These are phyloP conservation scores for Rhinocladiella mackenziei DNA, from an alignment of 2,329 filamentous ascomycete genomes.

Conservation along the genomic window DNA sequence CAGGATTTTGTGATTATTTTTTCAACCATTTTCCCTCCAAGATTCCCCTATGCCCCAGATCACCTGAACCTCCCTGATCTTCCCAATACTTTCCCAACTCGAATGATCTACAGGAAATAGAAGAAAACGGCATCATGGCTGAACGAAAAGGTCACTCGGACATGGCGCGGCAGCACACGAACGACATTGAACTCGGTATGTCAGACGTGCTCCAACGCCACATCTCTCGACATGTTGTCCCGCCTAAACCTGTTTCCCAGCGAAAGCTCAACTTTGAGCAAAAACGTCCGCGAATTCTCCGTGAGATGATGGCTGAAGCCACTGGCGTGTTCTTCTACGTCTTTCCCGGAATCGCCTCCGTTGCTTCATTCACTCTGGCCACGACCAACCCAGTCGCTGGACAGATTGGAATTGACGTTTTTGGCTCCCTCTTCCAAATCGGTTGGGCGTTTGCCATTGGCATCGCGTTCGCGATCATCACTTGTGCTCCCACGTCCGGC, in stretches of 20 bases:
- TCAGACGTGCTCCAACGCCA: slow-evolving; percentile 53
- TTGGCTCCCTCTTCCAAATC: slow-evolving; percentile 54
- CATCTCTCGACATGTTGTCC: slow-evolving; percentile 48
- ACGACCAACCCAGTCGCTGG: slow-evolving; percentile 37
- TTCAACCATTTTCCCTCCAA: slow-evolving; percentile 1
- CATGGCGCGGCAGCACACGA: slow-evolving; percentile 29
- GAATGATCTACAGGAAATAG: too few species aligned
- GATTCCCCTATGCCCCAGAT: slow-evolving; percentile 2
- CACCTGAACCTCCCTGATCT: not conserved
- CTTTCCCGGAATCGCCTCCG: slow-evolving; percentile 49
- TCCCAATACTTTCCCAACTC: too few species aligned
- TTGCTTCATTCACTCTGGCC: slow-evolving; percentile 47
- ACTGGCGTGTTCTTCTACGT: slow-evolving; percentile 57
- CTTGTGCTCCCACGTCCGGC: slow-evolving; percentile 52
- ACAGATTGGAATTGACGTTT: slow-evolving; percentile 36
- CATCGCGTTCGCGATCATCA: slow-evolving; percentile 58
- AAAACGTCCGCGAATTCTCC: slow-evolving; percentile 49
- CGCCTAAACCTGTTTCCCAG: slow-evolving; percentile 50
- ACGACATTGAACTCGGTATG: slow-evolving; percentile 48
- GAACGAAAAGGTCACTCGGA: slow-evolving; percentile 3
- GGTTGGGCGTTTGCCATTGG: slow-evolving; percentile 55
- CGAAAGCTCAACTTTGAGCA: slow-evolving; percentile 55
- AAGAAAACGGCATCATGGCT: slow-evolving; percentile 7
- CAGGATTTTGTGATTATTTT: slow-evolving; percentile 6
- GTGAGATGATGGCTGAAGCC: slow-evolving; percentile 55